Evolutionary conservation across 108 stramenopile species (phyloP).

Genomic region (Cyclotella kingstonii): DNA sequence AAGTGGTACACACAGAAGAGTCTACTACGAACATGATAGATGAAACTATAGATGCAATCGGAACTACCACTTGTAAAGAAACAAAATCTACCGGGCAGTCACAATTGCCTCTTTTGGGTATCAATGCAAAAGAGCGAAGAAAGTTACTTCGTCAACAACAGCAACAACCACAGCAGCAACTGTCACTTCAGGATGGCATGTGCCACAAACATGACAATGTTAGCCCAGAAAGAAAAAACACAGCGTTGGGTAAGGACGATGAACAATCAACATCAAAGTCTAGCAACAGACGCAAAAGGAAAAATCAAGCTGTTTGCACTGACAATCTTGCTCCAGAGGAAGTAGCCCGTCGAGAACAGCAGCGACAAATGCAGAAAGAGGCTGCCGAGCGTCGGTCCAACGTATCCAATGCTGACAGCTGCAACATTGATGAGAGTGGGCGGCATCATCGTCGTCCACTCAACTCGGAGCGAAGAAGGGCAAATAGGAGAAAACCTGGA

Average conservation of each 20-base stretch:
- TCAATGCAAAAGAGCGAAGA: conserved; percentile 73
- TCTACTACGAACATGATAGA: background rate
- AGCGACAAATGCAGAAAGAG: conserved; percentile 64
- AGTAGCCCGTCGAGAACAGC: conserved; percentile 68
- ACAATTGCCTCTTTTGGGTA: conserved; percentile 46
- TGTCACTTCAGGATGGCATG: background rate
- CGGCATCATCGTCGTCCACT: conserved; percentile 61
- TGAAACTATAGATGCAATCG: background rate
- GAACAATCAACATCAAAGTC: conserved; percentile 26
- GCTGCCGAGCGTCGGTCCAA: conserved; percentile 68
- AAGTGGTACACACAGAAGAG: conserved; percentile 7
- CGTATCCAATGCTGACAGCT: no score
- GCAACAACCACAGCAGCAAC: conserved; percentile 3
- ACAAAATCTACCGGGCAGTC: background rate
- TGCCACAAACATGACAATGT: conserved; percentile 9
- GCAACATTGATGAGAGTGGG: conserved; percentile 20
- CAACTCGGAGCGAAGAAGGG: conserved; percentile 81
- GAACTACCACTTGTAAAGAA: background rate
- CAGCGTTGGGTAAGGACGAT: conserved; percentile 32
- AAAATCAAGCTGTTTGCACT: conserved; percentile 30
- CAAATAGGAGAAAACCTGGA: conserved; percentile 78
- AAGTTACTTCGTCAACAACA: conserved; percentile 42
- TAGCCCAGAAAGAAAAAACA: conserved; percentile 22
- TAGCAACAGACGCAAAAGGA: conserved; percentile 40
- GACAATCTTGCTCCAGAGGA: conserved; percentile 68